phyloP scores from a whole-genome alignment of 83 land plant species.

The Thuja plicata region DNA sequence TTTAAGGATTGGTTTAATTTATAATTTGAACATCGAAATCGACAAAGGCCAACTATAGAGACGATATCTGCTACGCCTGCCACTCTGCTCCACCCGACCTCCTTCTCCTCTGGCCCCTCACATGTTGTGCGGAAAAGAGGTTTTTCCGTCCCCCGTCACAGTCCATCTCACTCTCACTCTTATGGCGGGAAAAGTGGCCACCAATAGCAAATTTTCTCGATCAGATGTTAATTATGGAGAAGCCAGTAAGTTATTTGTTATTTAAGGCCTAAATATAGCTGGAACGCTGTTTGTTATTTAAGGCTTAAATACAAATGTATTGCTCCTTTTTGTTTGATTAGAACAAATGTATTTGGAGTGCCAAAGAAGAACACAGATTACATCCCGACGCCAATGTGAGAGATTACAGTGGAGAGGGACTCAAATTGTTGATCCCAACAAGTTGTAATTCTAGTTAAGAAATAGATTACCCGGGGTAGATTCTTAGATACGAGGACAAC shows the following conservation, averaged over 20 bases:
- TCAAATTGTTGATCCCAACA: slow-evolving; percentile 75
- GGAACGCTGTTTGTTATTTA: background rate
- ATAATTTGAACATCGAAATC: too few species aligned
- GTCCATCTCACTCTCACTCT: slow-evolving; percentile 78
- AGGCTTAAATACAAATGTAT: background rate
- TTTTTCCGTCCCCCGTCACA: slow-evolving; percentile 33
- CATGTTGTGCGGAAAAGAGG: slow-evolving; percentile 11
- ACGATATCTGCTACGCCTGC: slow-evolving; percentile 14
- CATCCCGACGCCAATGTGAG: too few species aligned
- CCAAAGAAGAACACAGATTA: slow-evolving; percentile 85
- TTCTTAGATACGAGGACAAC: slow-evolving; percentile 94
- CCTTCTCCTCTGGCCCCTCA: background rate
- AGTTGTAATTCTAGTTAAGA: slow-evolving; percentile 99
- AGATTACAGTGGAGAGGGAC: slow-evolving; percentile 75
- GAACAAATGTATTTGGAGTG: slow-evolving; percentile 91
- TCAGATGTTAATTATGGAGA: slow-evolving; percentile 98
- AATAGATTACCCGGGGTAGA: slow-evolving; percentile 86
- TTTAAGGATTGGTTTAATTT: too few species aligned
- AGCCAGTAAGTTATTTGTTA: slow-evolving; percentile 50
- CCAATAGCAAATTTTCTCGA: slow-evolving; percentile 61
- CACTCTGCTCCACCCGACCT: background rate
- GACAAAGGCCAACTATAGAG: too few species aligned
- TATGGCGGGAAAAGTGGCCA: slow-evolving; percentile 70
- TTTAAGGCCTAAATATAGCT: too few species aligned
- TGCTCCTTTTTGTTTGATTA: background rate